These are phyloP conservation scores for Fusarium tjaetaba DNA, from an alignment of 2,329 filamentous ascomycete genomes.

Conservation along the genomic window DNA sequence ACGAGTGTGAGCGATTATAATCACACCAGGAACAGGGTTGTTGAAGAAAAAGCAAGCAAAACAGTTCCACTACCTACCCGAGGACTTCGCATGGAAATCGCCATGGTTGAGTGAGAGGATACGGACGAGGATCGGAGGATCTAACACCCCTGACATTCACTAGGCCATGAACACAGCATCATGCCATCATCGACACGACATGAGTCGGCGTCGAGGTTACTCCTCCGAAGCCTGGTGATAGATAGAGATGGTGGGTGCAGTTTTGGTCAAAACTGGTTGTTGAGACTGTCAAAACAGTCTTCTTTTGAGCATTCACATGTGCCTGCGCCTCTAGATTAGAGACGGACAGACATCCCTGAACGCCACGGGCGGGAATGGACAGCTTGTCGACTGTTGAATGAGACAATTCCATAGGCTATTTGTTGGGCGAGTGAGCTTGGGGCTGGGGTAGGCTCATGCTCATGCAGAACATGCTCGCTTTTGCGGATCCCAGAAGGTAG, in stretches of 20 bases:
- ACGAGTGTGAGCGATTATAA: conserved; percentile 2
- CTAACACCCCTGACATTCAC: neutral
- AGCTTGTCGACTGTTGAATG: conserved; percentile 1
- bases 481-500: conserved; percentile 27
- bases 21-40: conserved; percentile 21
- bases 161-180: neutral
- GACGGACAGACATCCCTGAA: neutral
- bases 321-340: neutral
- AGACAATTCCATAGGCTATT: conserved; percentile 16
- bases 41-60: conserved; percentile 20
- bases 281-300: neutral
- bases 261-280: neutral
- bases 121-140: conserved; percentile 1
- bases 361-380: conserved; percentile 17
- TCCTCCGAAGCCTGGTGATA: neutral
- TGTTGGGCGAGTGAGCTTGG: conserved; percentile 17
- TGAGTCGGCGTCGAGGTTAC: neutral
- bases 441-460: conserved; percentile 18
- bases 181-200: neutral
- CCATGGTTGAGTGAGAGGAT: neutral
- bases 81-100: conserved; percentile 2
- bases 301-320: neutral
- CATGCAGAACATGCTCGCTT: conserved; percentile 39
- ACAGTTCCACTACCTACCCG: conserved; percentile 8
- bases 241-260: neutral